Base-by-base conservation (phyloP, 2,329 filamentous ascomycete genomes). In the Clonostachys rhizophaga region DNA sequence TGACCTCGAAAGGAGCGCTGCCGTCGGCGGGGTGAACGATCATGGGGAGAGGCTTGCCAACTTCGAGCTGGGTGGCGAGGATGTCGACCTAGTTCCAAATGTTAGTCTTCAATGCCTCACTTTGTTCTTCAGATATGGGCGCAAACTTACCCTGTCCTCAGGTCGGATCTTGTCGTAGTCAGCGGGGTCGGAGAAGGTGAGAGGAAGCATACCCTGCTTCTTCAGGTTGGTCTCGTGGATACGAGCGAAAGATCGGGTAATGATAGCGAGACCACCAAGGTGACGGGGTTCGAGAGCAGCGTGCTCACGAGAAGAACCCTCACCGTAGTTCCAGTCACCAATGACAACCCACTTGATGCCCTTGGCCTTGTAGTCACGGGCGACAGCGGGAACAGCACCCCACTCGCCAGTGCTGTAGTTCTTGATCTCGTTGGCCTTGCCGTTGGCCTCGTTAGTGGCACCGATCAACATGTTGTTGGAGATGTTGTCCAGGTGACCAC, bases 141-240 rank as follows among this genome's bases (percentile, higher is more conserved):
- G 17, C 13, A 40, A 53, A 64, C 65, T 58, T 64, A 78, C 84
- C 75, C 86, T 91, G 79, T 96, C 94, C 52, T 94, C 86, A 56
- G 91, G 88, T 67, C 87, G 83, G 71, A 99, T 91, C 83, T 89
- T 95, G 71, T 99, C 94, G 72, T 99, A 99, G 72, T 99, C 94
- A 67, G 87, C 92, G 48, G 92, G 92, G 67, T 97, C 85, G 49
- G 83, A 74, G 76, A 99, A 99, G 61, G 91, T 97, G 56, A 99
- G 82, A 63, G 94, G 94, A 75, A 99, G 88, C 92, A 99, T 96
- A 75, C 94, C 94, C 84, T 99, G 94, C 87, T 99, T 99, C 89
- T 99, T 99, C 78, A 99, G 76, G 84, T 99, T 99, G 79, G 94
- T 99, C 82, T 99, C 94, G 82, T 99, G 94, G 66, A 99, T 99